Conservation (phyloP, 257 asterid genomes). For the Solanum piurae region DNA sequence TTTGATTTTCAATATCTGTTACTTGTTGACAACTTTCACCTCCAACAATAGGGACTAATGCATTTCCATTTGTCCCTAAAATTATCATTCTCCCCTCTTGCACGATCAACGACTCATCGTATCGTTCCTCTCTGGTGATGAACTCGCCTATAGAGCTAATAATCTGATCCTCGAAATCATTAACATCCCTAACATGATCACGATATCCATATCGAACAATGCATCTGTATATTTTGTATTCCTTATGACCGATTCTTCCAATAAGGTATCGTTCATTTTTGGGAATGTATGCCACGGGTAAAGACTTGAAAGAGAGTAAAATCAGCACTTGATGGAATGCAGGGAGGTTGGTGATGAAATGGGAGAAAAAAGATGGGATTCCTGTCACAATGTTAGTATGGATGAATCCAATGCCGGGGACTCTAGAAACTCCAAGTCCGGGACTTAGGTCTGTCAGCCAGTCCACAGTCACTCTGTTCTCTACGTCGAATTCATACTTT, state of each 20-base stretch:
- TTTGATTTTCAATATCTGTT: constrained; percentile 8
- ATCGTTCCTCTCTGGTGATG: constrained; percentile 48
- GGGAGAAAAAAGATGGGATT: constrained; percentile 83
- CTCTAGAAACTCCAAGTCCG: constrained; percentile 65
- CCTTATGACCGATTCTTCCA: constrained; percentile 75
- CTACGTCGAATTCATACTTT: constrained; percentile 58
- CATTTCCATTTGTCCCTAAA: constrained; percentile 50
- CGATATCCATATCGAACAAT: constrained; percentile 69
- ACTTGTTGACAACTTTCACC: neutral
- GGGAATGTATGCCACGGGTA: constrained; percentile 60
- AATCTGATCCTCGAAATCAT: constrained; percentile 73
- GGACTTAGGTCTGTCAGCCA: constrained; percentile 86
- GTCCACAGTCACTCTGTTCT: constrained; percentile 70
- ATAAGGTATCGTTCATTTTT: constrained; percentile 47
- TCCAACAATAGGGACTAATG: constrained; percentile 33
- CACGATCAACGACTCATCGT: constrained; percentile 32
- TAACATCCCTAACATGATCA: constrained; percentile 51
- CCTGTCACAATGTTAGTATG: constrained; percentile 65
- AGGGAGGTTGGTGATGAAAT: constrained; percentile 77
- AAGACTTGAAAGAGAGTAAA: constrained; percentile 72
- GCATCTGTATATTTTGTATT: constrained; percentile 66
- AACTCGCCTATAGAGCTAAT: constrained; percentile 75
- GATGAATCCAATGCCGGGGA: constrained; percentile 79
- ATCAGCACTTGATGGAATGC: constrained; percentile 79
- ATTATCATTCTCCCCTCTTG: constrained; percentile 64